Conservation (phyloP, 1,284 basidiomycete species). For the Pseudozyma pruni region DNA sequence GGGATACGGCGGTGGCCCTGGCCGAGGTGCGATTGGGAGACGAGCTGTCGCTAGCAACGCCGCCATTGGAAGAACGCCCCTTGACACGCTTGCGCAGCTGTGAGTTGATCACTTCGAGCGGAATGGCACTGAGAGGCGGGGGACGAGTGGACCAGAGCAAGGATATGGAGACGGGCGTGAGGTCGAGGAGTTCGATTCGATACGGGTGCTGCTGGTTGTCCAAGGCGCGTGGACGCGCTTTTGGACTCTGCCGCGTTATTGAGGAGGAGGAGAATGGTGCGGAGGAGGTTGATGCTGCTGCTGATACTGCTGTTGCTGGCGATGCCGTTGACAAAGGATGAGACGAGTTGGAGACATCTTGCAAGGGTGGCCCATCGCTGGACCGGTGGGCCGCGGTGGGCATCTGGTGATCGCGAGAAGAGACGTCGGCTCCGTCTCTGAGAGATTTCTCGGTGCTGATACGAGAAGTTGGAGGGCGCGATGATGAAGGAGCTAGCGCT, state of each 20-base stretch:
- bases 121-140: conserved; percentile 56
- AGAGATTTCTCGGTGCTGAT: not conserved
- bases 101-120: conserved; percentile 37
- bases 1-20: conserved; percentile 40
- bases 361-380: conserved; percentile 41
- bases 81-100: conserved; percentile 43
- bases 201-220: conserved; percentile 53
- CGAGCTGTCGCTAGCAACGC: conserved; percentile 13
- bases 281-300: conserved; percentile 16
- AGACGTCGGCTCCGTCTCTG: conserved; percentile 5
- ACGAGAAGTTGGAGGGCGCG: too few relatives aligned
- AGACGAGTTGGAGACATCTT: conserved; percentile 5
- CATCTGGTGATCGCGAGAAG: conserved; percentile 12
- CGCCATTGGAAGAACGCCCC: conserved; percentile 5
- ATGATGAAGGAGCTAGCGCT: too few relatives aligned
- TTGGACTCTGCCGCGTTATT: conserved; percentile 16
- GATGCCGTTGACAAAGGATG: conserved; percentile 1
- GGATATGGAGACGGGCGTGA: conserved; percentile 59
- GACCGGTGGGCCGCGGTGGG: conserved; percentile 46
- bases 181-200: conserved; percentile 58
- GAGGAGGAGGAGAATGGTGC: conserved; percentile 4
- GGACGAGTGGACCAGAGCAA: conserved; percentile 59
- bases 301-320: conserved; percentile 9
- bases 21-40: conserved; percentile 33
- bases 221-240: conserved; percentile 25